phyloP scores from a whole-genome alignment of 495 filamentous ascomycete species.

The Aspergillus diversus region DNA sequence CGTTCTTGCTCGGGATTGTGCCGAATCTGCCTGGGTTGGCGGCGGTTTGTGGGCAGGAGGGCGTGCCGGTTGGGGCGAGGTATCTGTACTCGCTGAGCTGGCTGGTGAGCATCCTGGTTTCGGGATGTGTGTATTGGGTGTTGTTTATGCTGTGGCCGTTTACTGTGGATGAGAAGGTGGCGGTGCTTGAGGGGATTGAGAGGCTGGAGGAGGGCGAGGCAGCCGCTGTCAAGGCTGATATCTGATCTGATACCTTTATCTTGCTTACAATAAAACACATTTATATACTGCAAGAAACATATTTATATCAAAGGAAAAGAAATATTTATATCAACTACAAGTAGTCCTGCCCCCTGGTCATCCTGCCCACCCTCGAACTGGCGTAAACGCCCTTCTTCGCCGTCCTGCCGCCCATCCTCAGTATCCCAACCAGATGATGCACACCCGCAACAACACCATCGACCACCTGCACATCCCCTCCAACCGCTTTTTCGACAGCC shows the following conservation, averaged over 20 bases:
- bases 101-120: conserved; percentile 19
- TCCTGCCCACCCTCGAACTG: conserved; percentile 31
- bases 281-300: background rate
- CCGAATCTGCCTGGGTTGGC: conserved; percentile 45
- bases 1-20: conserved; percentile 44
- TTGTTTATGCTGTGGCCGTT: conserved; percentile 21
- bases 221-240: background rate
- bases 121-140: conserved; percentile 14
- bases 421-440: conserved; percentile 33
- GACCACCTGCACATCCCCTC: conserved; percentile 34
- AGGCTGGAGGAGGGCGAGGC: conserved; percentile 8
- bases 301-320: background rate
- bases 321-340: too few species aligned
- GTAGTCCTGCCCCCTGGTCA: conserved; percentile 36
- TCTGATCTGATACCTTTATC: too few species aligned
- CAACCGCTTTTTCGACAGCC: conserved; percentile 46
- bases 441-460: conserved; percentile 37
- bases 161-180: conserved; percentile 17
- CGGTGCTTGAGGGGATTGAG: conserved; percentile 14
- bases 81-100: conserved; percentile 25
- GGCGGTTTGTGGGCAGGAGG: conserved; percentile 18
- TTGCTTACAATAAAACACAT: too few species aligned
- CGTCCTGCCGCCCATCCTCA: conserved; percentile 37
- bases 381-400: conserved; percentile 41
- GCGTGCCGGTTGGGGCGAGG: conserved; percentile 17